Base-by-base conservation (phyloP, 148 eudicot genomes). In the Vaccinium darrowii region DNA sequence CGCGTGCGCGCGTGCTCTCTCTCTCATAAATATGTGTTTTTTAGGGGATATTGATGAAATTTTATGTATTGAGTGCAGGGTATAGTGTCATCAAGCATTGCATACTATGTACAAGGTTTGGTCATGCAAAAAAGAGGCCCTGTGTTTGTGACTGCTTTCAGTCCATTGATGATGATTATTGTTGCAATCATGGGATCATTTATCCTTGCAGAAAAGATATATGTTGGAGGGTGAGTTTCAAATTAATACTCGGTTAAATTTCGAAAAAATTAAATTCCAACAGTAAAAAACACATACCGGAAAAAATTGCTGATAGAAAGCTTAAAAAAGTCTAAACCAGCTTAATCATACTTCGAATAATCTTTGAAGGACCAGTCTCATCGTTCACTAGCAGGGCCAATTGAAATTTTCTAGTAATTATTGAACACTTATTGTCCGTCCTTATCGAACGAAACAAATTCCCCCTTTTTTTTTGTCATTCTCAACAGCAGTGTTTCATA, bases 161-260 rank as follows among this genome's bases (percentile, higher is more conserved):
- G 98, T 51, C 99, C 99, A 13, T 85, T 97, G 87, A 97, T 97
- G 98, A 97, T 97, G 99, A 92, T 97, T 60, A 93, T 97, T 80
- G 99, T 95, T 16, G 99, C 99, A 13, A 90, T 97, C 84, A 95
- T 97, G 99, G 98, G 98, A 4, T 93, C 98, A 84, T 97, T 95
- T 87, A 95, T 97, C 87, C 92, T 97, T 63, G 94, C 98, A 23
- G 99, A 97, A 78, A 97, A 97, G 62, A 94, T 95, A 47, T 97
- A 90, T 73, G 82, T 93, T 63, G 99, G 99, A 92, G 93, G 93
- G 96, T 93, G 90, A 82, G 81, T 43, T 43, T 43, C 47, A 0
- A 43, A 39, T 39, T 39, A 39, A 39, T 39, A 39, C 43, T 39
- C 43, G 43, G 43, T 39, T 4, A 39, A 39, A 43, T 43, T 43